These are phyloP conservation scores for Mycena filopes DNA, from an alignment of 768 basidiomycete genomes.

Conservation along the genomic window DNA sequence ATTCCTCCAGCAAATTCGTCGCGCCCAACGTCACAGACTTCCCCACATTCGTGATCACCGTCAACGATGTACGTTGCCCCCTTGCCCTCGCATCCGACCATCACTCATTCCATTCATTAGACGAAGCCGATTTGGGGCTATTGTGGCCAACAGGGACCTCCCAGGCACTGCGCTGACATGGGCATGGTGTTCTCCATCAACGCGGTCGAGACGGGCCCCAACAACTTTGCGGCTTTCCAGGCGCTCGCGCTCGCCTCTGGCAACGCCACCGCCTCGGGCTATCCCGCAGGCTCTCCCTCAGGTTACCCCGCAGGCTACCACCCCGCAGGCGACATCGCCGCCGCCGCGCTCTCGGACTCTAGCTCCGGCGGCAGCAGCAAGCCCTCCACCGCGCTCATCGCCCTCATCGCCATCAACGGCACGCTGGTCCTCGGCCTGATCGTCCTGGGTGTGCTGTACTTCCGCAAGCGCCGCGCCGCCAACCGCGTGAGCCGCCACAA, in stretches of 20 bases:
- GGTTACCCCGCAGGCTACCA: no score
- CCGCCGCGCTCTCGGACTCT: conserved; percentile 28
- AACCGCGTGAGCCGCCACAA: conserved; percentile 9
- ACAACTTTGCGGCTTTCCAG: conserved; percentile 34
- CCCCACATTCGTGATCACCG: conserved; percentile 52
- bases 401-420: conserved; percentile 39
- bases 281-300: no score
- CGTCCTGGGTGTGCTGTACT: conserved; percentile 19
- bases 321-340: conserved; percentile 6
- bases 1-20: conserved; percentile 43
- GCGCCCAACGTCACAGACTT: conserved; percentile 39
- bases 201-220: conserved; percentile 39
- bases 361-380: conserved; percentile 38
- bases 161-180: conserved; percentile 52
- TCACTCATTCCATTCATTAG: conserved; percentile 1
- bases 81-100: no score
- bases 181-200: conserved; percentile 63
- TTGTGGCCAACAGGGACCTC: conserved; percentile 49
- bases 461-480: conserved; percentile 29
- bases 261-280: no score
- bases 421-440: conserved; percentile 32
- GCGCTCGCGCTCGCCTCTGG: no score
- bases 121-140: conserved; percentile 50
- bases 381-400: conserved; percentile 31
- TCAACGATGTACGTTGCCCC: conserved; percentile 58